phyloP scores from a whole-genome alignment of 2,329 filamentous ascomycete species.

The Phoma herbarum region DNA sequence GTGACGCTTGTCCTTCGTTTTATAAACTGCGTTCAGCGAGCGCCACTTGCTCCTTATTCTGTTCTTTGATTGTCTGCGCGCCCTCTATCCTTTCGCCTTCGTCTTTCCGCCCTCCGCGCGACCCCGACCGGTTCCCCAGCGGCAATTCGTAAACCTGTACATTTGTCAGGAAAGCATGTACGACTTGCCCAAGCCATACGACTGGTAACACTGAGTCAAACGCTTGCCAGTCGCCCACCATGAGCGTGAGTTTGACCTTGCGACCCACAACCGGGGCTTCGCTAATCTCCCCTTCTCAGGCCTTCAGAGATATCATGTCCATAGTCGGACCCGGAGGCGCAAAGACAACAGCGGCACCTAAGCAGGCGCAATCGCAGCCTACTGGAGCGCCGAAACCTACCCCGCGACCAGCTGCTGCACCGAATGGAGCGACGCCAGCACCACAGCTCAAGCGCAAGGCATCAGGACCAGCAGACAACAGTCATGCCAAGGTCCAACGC shows the following conservation, averaged over 20 bases:
- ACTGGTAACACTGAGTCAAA: constrained; percentile 51
- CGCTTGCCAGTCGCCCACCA: constrained; percentile 42
- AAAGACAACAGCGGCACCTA: constrained; percentile 35
- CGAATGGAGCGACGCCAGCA: constrained; percentile 43
- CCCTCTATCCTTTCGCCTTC: constrained; percentile 27
- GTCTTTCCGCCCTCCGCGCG: constrained; percentile 28
- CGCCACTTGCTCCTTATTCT: constrained; percentile 32
- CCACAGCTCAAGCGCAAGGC: constrained; percentile 55
- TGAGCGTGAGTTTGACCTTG: constrained; percentile 48
- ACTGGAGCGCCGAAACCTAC: constrained; percentile 45
- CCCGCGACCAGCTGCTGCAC: constrained; percentile 36
- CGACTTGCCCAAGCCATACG: constrained; percentile 46
- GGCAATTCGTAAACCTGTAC: constrained; percentile 19
- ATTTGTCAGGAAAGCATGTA: constrained; percentile 44
- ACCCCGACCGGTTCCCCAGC: constrained; percentile 23
- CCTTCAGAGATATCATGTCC: constrained; percentile 51
- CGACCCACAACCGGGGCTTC: constrained; percentile 24
- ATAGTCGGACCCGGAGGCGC: constrained; percentile 48
- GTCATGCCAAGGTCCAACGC: constrained; percentile 45
- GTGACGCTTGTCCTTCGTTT: constrained; percentile 28
- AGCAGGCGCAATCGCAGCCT: constrained; percentile 34
- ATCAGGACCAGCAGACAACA: constrained; percentile 44
- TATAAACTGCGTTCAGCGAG: constrained; percentile 36
- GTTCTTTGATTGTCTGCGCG: constrained; percentile 30
- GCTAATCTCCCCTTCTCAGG: constrained; percentile 29